Evolutionary conservation across 345 rosid genomes (phyloP), one percentile per base, ranked within the genome.

Genomic region (Citrus medica): DNA sequence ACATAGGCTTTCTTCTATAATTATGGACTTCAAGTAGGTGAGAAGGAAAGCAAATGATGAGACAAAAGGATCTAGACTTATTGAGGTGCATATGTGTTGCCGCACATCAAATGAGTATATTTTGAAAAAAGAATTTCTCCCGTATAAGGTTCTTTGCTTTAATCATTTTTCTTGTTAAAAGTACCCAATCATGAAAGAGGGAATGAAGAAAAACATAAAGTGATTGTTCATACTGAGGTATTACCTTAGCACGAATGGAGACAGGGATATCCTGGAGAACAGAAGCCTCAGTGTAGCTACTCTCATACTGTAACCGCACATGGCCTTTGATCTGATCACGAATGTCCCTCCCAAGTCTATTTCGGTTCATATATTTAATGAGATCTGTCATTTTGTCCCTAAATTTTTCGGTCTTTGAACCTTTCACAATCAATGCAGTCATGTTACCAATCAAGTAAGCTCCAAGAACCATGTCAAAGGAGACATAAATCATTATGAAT

Each of bases 391-490:
- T 94, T 84, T 92, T 96, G 76, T 96, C 99, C 84, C 99, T 92
- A 60, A 90, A 96, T 79, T 80, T 92, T 86, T 91, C 98, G 2
- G 99, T 96, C 83, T 96, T 96, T 53, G 99, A 96, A 73, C 99
- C 99, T 89, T 96, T 96, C 32, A 96, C 99, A 27, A 92, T 94
- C 85, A 96, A 84, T 10, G 99, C 99, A 40, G 99, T 96, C 92
- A 94, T 96, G 86, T 96, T 96, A 84, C 99, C 99, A 40, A 94
- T 91, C 79, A 96, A 84, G 84, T 96, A 96, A 19, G 99, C 98
- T 69, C 99, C 95, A 9, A 96, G 94, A 87, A 96, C 85, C 99
- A 96, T 96, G 83, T 96, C 99, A 59, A 96, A 90, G 9, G 99
- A 96, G 72, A 94, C 37, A 35, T 35, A 35, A 35, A 35, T 35